Conservation (phyloP, 192 early-diverging fungal genomes). For the Helicostylum pulchrum region DNA sequence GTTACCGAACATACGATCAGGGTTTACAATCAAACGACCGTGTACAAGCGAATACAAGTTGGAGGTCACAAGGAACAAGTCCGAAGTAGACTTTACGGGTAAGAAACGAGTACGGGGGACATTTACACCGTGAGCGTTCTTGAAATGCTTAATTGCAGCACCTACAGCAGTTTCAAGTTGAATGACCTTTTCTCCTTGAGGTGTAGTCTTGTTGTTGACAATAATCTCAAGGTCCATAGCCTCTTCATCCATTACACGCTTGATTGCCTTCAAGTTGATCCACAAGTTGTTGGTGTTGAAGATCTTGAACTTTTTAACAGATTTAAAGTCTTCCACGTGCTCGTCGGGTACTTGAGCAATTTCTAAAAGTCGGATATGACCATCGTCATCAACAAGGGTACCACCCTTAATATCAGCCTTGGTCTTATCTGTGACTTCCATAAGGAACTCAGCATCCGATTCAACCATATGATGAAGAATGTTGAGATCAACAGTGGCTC, state of each 20-base stretch:
- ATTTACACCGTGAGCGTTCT: conserved; percentile 91
- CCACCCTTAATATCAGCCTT: conserved; percentile 99
- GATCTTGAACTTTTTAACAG: conserved; percentile 99
- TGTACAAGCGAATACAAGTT: conserved; percentile 92
- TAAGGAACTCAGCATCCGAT: conserved; percentile 88
- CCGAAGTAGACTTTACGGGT: conserved; percentile 97
- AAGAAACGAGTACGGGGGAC: conserved; percentile 96
- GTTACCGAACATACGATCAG: conserved; percentile 89
- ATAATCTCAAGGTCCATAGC: conserved; percentile 92
- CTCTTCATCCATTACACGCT: conserved; percentile 77
- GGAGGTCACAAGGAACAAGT: conserved; percentile 94
- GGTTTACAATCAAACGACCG: conserved; percentile 89
- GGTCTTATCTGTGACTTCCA: conserved; percentile 99
- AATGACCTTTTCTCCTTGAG: conserved; percentile 91
- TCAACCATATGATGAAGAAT: conserved; percentile 91
- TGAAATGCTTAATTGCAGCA: conserved; percentile 98
- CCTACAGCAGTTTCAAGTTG: conserved; percentile 99
- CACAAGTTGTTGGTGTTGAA: conserved; percentile 97
- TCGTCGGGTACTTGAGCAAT: conserved; percentile 98
- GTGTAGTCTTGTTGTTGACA: conserved; percentile 93
- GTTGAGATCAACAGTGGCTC: conserved; percentile 91
- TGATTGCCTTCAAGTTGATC: conserved; percentile 82
- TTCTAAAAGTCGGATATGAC: conserved; percentile 88
- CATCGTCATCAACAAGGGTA: conserved; percentile 97
- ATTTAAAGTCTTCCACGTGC: conserved; percentile 98